Percentiles rank a stretch among this genome's conserved stretches.
These are phyloP conservation scores for Cystobasidium tubakii DNA, from an alignment of 768 basidiomycete species.

Conservation along the genomic window DNA sequence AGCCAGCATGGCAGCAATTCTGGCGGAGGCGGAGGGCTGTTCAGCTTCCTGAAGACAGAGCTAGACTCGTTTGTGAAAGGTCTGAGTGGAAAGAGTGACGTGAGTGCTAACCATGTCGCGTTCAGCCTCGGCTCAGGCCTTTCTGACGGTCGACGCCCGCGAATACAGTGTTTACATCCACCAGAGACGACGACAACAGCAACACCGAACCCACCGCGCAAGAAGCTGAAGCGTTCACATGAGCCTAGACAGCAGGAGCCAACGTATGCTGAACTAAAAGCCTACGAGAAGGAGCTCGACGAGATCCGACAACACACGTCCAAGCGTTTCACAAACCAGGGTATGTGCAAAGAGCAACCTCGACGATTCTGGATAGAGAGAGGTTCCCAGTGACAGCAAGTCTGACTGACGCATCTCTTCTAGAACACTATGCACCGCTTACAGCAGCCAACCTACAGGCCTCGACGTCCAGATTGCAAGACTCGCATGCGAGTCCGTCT, in stretches of 20 bases:
- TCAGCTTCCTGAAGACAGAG: slow-evolving; percentile 22
- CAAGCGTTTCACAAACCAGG: slow-evolving; percentile 10
- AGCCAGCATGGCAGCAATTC: slow-evolving; percentile 12
- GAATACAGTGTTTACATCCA: slow-evolving; percentile 10
- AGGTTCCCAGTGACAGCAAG: no score
- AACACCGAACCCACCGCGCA: background rate
- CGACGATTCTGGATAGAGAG: no score
- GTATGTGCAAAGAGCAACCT: background rate
- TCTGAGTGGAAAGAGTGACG: slow-evolving; percentile 10
- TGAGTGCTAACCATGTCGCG: background rate
- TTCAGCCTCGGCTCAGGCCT: background rate
- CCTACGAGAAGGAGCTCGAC: slow-evolving; percentile 19
- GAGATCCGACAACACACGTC: slow-evolving; percentile 17
- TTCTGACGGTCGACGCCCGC: background rate
- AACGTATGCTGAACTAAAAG: background rate
- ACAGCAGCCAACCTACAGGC: slow-evolving; percentile 26
- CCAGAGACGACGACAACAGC: background rate
- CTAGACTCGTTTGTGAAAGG: slow-evolving; percentile 33
- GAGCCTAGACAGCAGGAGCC: background rate
- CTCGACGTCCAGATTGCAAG: slow-evolving; percentile 16
- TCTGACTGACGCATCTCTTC: background rate
- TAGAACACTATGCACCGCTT: slow-evolving; percentile 18
- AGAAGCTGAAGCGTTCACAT: slow-evolving; percentile 27
- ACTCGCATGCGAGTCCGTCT: background rate
- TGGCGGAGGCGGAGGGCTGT: slow-evolving; percentile 20